Evolutionary conservation across 1,284 basidiomycete genomes (phyloP).

Genomic region (Tylopilus microsporus): DNA sequence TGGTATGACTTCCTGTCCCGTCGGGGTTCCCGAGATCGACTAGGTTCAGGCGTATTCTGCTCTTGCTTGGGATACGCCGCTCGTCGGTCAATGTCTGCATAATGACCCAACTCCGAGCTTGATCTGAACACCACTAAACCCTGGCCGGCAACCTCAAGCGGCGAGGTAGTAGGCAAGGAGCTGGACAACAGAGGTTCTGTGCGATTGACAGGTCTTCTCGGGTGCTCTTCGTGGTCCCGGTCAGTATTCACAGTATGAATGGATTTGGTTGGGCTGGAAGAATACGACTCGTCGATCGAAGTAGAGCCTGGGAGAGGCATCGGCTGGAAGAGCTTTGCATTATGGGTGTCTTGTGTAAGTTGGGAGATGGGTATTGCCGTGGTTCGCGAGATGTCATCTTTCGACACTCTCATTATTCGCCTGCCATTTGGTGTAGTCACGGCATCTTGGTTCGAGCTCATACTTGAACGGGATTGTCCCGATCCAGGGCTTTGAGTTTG

Average conservation of each 20-base stretch:
- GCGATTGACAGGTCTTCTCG: slow-evolving; percentile 41
- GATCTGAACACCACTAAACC: slow-evolving; percentile 45
- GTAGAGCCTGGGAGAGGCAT: slow-evolving; percentile 29
- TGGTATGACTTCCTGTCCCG: slow-evolving; percentile 55
- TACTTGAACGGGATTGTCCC: slow-evolving; percentile 53
- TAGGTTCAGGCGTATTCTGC: slow-evolving; percentile 48
- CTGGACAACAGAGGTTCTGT: slow-evolving; percentile 56
- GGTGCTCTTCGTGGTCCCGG: slow-evolving; percentile 36
- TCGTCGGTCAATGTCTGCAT: slow-evolving; percentile 53
- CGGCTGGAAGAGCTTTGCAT: slow-evolving; percentile 58
- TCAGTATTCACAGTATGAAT: slow-evolving; percentile 39
- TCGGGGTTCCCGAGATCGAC: slow-evolving; percentile 43
- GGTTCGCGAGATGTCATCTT: slow-evolving; percentile 61
- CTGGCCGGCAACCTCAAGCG: slow-evolving; percentile 39
- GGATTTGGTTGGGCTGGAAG: slow-evolving; percentile 53
- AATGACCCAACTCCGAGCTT: slow-evolving; percentile 76
- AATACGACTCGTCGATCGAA: slow-evolving; percentile 38
- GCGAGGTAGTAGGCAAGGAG: slow-evolving; percentile 47
- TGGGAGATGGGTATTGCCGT: slow-evolving; percentile 58
- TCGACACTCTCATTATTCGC: slow-evolving; percentile 41
- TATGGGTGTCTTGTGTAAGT: slow-evolving; percentile 49
- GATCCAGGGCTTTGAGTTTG: slow-evolving; percentile 23
- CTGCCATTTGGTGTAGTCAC: slow-evolving; percentile 35
- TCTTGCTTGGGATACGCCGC: slow-evolving; percentile 33
- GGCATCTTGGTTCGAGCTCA: slow-evolving; percentile 46